Evolutionary conservation across 2,329 filamentous ascomycete species (phyloP), one percentile per base, ranked within the genome.

Genomic region (Ascochyta pisi): DNA sequence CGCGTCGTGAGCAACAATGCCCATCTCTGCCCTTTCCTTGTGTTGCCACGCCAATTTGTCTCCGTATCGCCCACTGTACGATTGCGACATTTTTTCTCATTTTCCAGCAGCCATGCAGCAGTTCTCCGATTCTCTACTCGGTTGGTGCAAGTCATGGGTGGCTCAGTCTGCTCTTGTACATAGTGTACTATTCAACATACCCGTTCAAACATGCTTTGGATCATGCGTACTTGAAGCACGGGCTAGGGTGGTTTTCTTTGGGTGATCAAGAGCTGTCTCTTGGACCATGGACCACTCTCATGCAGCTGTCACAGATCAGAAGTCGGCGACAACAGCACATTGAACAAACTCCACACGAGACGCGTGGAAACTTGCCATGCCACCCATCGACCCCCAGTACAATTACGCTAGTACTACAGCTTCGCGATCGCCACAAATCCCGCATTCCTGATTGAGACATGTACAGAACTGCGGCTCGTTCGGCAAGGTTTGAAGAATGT

Each of bases 51-150:
- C 10, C 10, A 31, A 51, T 27, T 19, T 8, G 26, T 15, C 13
- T 15, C 37, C 16, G 16, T 41, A 41, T 15, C 38, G 27, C 22
- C 12, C 16, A 19, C 26, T 39, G 33, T 54, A 46, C 9, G 37
- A 51, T 44, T 22, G 27, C 43, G 37, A 49, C 39, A 22, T 57
- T 31, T 50, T 35, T 10, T 45, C 50, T 40, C 3, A 54, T 49
- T 24, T 50, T 39, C 45, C 38, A 39, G 47, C 48, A 54, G 39
- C 48, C 48, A 48, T 39, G 50, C 37, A 60, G 53, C 61, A 62
- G 50, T 54, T 58, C 54, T 54, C 43, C 45, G 44, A 38, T 56
- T 63, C 58, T 62, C 51, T 46, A 52, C 57, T 60, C 29, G 42
- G 29, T 57, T 57, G 26, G 42, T 49, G 22, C 24, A 52, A 15